Evolutionary conservation across 2,329 filamentous ascomycete species (phyloP).

Genomic region (Clarireedia paspali): DNA sequence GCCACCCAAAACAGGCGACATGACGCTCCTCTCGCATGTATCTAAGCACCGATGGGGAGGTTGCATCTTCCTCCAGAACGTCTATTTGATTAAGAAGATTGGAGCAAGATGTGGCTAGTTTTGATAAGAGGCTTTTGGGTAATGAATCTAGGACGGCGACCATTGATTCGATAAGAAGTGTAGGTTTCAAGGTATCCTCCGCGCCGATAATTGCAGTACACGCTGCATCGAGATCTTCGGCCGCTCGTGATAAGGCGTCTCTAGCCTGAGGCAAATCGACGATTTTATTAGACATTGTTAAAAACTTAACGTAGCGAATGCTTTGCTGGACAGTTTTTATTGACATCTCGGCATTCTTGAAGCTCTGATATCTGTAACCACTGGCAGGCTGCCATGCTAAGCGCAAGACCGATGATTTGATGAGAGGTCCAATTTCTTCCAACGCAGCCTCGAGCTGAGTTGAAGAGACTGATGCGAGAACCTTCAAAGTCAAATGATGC

Average conservation of each 20-base stretch:
- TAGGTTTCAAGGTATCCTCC: slow-evolving; percentile 2
- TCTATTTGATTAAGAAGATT: not conserved
- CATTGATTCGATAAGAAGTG: slow-evolving; percentile 12
- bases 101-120: slow-evolving; percentile 6
- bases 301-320: not conserved
- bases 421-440: slow-evolving; percentile 10
- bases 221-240: not conserved
- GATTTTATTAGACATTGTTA: not conserved
- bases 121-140: not conserved
- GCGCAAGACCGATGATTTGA: slow-evolving; percentile 12
- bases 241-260: not conserved
- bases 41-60: not conserved
- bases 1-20: slow-evolving; percentile 14
- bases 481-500: slow-evolving; percentile 12
- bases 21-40: not conserved
- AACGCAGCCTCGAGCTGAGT: slow-evolving; percentile 15
- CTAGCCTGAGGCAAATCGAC: not conserved
- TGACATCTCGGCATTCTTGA: not conserved
- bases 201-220: not conserved
- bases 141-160: slow-evolving; percentile 11
- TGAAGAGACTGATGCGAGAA: slow-evolving; percentile 16
- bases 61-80: not conserved
- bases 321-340: not conserved
- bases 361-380: not conserved
- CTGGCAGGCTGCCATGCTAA: slow-evolving; percentile 9